Evolutionary conservation across 805 yeast genomes (phyloP).

Genomic region (Millerozyma miso): DNA sequence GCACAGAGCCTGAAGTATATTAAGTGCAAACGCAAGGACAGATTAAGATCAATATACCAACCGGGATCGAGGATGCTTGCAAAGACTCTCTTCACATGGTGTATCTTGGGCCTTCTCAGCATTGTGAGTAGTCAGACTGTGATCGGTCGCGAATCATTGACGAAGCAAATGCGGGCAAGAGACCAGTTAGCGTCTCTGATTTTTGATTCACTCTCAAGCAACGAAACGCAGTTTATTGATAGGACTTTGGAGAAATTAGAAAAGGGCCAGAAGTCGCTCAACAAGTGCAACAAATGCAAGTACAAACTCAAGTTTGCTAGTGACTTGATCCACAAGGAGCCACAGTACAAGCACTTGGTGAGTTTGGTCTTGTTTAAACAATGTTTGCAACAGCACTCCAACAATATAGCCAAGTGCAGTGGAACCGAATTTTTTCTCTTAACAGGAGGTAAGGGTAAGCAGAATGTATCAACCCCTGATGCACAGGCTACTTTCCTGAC

Average conservation of each 20-base stretch:
- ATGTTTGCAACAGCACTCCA: slow-evolving; percentile 26
- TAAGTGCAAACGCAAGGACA: no score
- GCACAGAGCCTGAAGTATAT: no score
- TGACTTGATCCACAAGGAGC: slow-evolving; percentile 21
- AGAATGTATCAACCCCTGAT: slow-evolving; percentile 16
- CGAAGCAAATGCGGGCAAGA: slow-evolving; percentile 17
- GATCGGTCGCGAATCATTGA: slow-evolving; percentile 22
- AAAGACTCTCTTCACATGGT: neutral
- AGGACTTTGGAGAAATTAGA: slow-evolving; percentile 23
- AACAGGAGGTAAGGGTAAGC: slow-evolving; percentile 19
- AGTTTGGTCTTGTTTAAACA: slow-evolving; percentile 32
- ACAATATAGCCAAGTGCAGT: slow-evolving; percentile 27
- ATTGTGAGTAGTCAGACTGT: slow-evolving; percentile 11
- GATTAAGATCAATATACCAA: no score
- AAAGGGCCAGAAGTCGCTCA: slow-evolving; percentile 29
- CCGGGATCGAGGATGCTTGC: no score
- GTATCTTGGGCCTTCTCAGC: neutral
- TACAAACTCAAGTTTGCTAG: slow-evolving; percentile 29
- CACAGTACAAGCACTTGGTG: slow-evolving; percentile 32
- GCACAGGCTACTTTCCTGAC: slow-evolving; percentile 21
- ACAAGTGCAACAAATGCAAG: slow-evolving; percentile 34
- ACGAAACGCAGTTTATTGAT: slow-evolving; percentile 27
- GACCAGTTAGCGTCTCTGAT: slow-evolving; percentile 21
- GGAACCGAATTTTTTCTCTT: slow-evolving; percentile 34
- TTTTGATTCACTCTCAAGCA: slow-evolving; percentile 17